These are phyloP conservation scores for Teratosphaeria nubilosa DNA, from an alignment of 2,329 filamentous ascomycete genomes.

Conservation along the genomic window DNA sequence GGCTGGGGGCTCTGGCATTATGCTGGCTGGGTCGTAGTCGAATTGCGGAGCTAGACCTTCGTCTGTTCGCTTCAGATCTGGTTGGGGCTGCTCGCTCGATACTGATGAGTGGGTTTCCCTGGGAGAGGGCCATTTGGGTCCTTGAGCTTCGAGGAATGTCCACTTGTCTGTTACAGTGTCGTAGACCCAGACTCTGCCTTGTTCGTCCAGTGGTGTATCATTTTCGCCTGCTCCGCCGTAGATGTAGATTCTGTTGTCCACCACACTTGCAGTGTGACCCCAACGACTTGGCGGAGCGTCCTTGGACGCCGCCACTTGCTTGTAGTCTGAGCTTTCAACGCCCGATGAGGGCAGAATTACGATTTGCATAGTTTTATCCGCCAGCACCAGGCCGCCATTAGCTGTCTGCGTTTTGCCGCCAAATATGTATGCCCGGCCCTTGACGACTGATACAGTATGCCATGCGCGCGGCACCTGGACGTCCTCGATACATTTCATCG, in stretches of 20 bases:
- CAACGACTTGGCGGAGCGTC: conserved; percentile 30
- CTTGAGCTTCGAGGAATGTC: conserved; percentile 27
- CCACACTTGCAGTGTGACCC: conserved; percentile 32
- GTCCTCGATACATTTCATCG: conserved; percentile 38
- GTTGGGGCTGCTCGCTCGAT: conserved; percentile 31
- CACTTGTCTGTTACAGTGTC: conserved; percentile 32
- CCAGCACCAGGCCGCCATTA: conserved; percentile 13
- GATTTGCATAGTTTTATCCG: conserved; percentile 42
- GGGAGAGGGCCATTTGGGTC: conserved; percentile 13
- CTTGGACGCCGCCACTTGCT: conserved; percentile 24
- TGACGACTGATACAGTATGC: conserved; percentile 45
- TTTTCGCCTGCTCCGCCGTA: conserved; percentile 28
- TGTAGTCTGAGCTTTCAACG: conserved; percentile 34
- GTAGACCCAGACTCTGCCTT: conserved; percentile 36
- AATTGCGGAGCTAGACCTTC: conserved; percentile 25
- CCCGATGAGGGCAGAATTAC: conserved; percentile 40
- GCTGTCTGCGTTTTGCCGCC: conserved; percentile 29
- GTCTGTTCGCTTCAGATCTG: conserved; percentile 20
- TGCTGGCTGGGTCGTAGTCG: conserved; percentile 30
- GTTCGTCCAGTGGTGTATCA: conserved; percentile 18
- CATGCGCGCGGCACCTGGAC: conserved; percentile 37
- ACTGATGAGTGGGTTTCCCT: conserved; percentile 29
- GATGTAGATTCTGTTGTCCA: conserved; percentile 36
- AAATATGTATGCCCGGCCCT: conserved; percentile 47
- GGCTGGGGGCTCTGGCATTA: conserved; percentile 32